These are phyloP conservation scores for Leishmania martiniquensis DNA, from an alignment of 208 protist species.

Conservation along the genomic window DNA sequence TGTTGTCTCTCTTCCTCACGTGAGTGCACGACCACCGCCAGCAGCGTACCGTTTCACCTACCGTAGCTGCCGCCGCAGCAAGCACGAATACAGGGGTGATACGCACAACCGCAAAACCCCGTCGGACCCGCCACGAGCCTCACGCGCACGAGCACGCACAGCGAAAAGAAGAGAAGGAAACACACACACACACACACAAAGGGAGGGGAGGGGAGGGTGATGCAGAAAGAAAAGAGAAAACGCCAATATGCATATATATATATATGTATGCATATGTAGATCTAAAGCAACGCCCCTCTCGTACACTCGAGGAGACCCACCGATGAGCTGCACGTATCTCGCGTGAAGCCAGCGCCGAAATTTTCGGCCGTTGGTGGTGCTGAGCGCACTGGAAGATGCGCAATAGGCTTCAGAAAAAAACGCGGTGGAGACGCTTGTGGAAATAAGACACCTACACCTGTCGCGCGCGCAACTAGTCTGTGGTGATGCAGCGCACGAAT, in stretches of 20 bases:
- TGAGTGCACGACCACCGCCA: background rate
- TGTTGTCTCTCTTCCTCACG: background rate
- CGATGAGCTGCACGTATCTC: background rate
- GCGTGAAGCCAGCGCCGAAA: background rate
- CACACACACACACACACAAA: background rate
- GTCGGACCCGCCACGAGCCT: background rate
- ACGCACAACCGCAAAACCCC: background rate
- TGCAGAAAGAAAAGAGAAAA: background rate
- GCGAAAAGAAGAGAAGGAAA: background rate
- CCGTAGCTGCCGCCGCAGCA: background rate
- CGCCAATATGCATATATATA: too few species aligned
- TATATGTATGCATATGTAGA: too few species aligned
- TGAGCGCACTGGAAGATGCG: background rate
- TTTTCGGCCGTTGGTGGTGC: background rate
- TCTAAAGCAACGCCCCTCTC: too few species aligned
- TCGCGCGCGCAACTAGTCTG: background rate
- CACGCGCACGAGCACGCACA: background rate
- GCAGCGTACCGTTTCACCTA: background rate
- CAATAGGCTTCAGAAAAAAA: background rate
- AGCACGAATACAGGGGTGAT: background rate
- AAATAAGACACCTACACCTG: background rate
- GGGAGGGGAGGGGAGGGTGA: background rate
- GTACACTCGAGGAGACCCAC: background rate
- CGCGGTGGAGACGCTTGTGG: background rate
- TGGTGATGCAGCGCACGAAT: background rate